Evolutionary conservation across 208 protist species (phyloP).

Genomic region (Borovskyia barvae): DNA sequence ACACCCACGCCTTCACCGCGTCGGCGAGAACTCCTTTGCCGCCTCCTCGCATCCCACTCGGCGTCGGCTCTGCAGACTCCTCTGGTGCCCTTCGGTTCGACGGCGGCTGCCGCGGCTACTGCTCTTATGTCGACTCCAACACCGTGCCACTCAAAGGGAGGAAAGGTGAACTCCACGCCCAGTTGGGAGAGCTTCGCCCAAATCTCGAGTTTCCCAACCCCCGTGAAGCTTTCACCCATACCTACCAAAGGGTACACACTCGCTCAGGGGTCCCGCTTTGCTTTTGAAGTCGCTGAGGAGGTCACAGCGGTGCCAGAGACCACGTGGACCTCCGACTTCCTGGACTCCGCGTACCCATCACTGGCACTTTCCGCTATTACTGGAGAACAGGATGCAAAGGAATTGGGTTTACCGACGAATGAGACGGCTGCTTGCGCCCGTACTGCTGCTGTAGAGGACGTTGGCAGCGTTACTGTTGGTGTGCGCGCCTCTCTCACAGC

Average conservation of each 20-base stretch:
- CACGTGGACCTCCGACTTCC: no score
- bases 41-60: not conserved
- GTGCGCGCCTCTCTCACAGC: no score
- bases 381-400: not conserved
- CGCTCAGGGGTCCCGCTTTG: no score
- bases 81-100: not conserved
- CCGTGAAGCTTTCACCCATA: slow-evolving; percentile 57
- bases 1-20: slow-evolving; percentile 2
- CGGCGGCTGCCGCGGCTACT: not conserved
- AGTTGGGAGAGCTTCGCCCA: slow-evolving; percentile 18
- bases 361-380: slow-evolving; percentile 10
- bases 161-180: not conserved
- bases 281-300: no score
- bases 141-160: not conserved
- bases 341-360: not conserved
- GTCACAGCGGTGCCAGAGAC: no score
- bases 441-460: no score
- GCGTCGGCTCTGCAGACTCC: slow-evolving; percentile 12
- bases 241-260: slow-evolving; percentile 38
- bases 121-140: not conserved
- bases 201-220: slow-evolving; percentile 53
- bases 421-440: not conserved
- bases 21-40: slow-evolving; percentile 3
- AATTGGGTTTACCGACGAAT: not conserved
- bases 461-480: no score